Evolutionary conservation across 208 protist genomes (phyloP).

Genomic region (Leishmania major): DNA sequence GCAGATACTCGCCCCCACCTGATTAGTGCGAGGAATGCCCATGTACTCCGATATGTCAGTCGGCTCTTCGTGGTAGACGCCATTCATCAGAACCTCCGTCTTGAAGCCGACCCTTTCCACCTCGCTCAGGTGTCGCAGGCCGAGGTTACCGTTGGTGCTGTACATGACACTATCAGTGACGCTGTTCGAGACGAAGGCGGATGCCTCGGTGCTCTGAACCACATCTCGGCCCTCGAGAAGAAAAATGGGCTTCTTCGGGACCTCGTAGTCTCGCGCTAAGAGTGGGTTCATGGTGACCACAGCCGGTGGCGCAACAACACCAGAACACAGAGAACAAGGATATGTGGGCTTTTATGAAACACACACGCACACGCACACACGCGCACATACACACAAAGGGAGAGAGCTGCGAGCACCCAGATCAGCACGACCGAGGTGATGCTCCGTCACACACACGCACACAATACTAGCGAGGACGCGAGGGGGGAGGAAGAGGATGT

Average conservation of each 20-base stretch:
- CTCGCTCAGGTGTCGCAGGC: conserved; percentile 78
- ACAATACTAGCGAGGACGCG: not conserved
- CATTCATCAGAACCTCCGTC: conserved; percentile 80
- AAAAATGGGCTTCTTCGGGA: conserved; percentile 86
- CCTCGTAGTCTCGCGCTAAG: conserved; percentile 84
- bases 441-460: not conserved
- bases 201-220: conserved; percentile 77
- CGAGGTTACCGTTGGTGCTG: conserved; percentile 85
- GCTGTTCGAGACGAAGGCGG: conserved; percentile 76
- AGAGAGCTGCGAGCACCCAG: not conserved
- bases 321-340: not conserved
- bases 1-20: conserved; percentile 75
- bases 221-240: conserved; percentile 73
- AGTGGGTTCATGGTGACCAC: conserved; percentile 31
- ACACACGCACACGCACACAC: not conserved
- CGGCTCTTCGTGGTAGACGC: conserved; percentile 65
- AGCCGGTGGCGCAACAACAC: not conserved
- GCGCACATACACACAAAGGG: too few species aligned
- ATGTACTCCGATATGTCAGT: conserved; percentile 18
- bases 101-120: conserved; percentile 71
- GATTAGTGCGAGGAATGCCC: conserved; percentile 31
- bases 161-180: conserved; percentile 88
- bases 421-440: not conserved
- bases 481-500: not conserved
- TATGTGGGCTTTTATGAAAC: not conserved